Conservation (phyloP, 2,329 filamentous ascomycete species). For the Emydomyces testavorans region DNA sequence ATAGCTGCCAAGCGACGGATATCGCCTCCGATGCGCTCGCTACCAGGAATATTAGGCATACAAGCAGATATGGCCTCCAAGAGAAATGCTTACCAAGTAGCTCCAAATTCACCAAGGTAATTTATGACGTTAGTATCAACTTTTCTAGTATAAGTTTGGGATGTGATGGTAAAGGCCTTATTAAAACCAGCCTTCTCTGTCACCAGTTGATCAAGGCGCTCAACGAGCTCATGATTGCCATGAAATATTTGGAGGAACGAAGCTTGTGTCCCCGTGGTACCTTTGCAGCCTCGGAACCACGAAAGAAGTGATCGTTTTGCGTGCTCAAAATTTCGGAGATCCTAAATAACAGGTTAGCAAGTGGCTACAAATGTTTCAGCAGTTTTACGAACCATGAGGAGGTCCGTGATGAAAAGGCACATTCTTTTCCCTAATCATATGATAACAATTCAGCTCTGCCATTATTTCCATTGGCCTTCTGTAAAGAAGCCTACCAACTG, state of each 20-base stretch:
- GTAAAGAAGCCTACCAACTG: slow-evolving; percentile 46
- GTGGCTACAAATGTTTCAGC: neutral
- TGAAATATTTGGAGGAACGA: slow-evolving; percentile 62
- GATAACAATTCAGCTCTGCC: neutral
- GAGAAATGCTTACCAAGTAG: slow-evolving; percentile 41
- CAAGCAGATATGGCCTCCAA: neutral
- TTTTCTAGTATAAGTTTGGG: slow-evolving; percentile 68
- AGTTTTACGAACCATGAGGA: neutral
- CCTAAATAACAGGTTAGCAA: neutral
- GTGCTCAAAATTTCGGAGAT: slow-evolving; percentile 8
- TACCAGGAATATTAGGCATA: neutral
- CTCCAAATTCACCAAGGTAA: slow-evolving; percentile 64
- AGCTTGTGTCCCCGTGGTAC: slow-evolving; percentile 67
- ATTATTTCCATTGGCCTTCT: neutral
- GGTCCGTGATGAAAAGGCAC: slow-evolving; percentile 10
- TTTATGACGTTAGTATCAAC: slow-evolving; percentile 73
- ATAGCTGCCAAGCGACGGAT: slow-evolving; percentile 61
- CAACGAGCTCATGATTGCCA: slow-evolving; percentile 48
- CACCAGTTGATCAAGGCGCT: slow-evolving; percentile 51
- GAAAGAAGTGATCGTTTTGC: slow-evolving; percentile 1
- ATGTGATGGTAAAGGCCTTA: slow-evolving; percentile 52
- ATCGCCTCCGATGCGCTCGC: slow-evolving; percentile 59
- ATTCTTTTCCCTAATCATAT: slow-evolving; percentile 4
- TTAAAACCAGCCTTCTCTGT: slow-evolving; percentile 55
- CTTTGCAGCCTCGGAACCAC: slow-evolving; percentile 42